Conservation (phyloP, 371 early-diverging fungal genomes). For the Ordospora colligata region DNA sequence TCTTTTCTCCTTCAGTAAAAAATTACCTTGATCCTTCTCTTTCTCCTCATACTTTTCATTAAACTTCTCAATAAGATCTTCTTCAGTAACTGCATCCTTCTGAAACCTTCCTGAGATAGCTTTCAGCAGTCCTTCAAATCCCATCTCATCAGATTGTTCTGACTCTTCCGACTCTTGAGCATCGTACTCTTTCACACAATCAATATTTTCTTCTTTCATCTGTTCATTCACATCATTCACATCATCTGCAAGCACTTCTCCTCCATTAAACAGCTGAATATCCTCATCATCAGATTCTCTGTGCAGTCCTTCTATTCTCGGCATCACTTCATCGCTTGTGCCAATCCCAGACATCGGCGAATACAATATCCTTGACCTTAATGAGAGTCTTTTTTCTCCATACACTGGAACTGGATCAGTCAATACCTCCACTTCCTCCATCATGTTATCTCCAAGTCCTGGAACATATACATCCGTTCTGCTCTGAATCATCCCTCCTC, state of each 20-base stretch:
- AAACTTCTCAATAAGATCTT: conserved; percentile 53
- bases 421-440: conserved; percentile 1
- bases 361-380: conserved; percentile 1
- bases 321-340: background rate
- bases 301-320: background rate
- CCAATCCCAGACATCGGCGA: conserved; percentile 8
- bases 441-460: conserved; percentile 16
- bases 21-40: conserved; percentile 33
- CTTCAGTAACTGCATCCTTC: conserved; percentile 39
- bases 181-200: background rate
- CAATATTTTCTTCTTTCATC: background rate
- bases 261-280: conserved; percentile 11
- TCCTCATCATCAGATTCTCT: too few species aligned
- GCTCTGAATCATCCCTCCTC: conserved; percentile 1
- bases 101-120: conserved; percentile 35
- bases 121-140: conserved; percentile 18
- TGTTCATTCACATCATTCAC: background rate
- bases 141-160: background rate
- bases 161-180: background rate
- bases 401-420: conserved; percentile 15
- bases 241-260: background rate
- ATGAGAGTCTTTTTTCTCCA: conserved; percentile 5
- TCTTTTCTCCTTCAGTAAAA: conserved; percentile 8
- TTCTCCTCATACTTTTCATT: conserved; percentile 46
- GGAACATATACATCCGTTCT: conserved; percentile 24